A percentile compares a stretch with the other conserved stretches of the same genome.
phyloP scores from a whole-genome alignment of 2,329 filamentous ascomycete species.

The Fusarium hainanense region DNA sequence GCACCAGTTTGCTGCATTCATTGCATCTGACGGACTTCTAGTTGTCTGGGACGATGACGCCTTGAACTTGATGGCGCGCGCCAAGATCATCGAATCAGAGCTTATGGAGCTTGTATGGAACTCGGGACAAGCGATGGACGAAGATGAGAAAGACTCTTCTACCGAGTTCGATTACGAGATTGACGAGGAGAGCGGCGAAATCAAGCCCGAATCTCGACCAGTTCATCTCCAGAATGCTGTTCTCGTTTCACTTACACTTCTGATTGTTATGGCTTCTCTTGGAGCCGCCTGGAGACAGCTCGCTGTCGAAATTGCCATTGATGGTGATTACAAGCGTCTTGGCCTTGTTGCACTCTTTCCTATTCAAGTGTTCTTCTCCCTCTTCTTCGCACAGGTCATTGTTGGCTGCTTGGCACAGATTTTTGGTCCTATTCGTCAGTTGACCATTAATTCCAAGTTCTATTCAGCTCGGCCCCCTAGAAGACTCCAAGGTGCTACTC shows the following conservation, averaged over 20 bases:
- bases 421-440: slow-evolving; percentile 78
- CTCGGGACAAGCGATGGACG: slow-evolving; percentile 65
- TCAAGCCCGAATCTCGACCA: slow-evolving; percentile 71
- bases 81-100: slow-evolving; percentile 78
- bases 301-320: slow-evolving; percentile 74
- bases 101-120: slow-evolving; percentile 83
- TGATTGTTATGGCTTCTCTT: slow-evolving; percentile 72
- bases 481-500: slow-evolving; percentile 64
- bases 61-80: slow-evolving; percentile 74
- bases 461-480: slow-evolving; percentile 79
- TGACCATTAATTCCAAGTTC: slow-evolving; percentile 81
- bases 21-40: slow-evolving; percentile 75
- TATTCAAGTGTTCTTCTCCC: slow-evolving; percentile 81
- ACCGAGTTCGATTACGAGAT: slow-evolving; percentile 65
- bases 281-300: slow-evolving; percentile 77
- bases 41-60: slow-evolving; percentile 88
- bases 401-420: slow-evolving; percentile 80
- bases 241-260: slow-evolving; percentile 73
- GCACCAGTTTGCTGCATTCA: slow-evolving; percentile 83
- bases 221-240: slow-evolving; percentile 77
- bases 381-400: slow-evolving; percentile 85
- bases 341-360: slow-evolving; percentile 74
- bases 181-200: slow-evolving; percentile 77
- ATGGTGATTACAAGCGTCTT: slow-evolving; percentile 70
- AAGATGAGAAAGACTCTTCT: slow-evolving; percentile 62